Percentiles rank a stretch among this genome's conserved stretches.
Evolutionary conservation across 805 yeast genomes (phyloP).

Genomic region (Saccharomycopsis olivae): DNA sequence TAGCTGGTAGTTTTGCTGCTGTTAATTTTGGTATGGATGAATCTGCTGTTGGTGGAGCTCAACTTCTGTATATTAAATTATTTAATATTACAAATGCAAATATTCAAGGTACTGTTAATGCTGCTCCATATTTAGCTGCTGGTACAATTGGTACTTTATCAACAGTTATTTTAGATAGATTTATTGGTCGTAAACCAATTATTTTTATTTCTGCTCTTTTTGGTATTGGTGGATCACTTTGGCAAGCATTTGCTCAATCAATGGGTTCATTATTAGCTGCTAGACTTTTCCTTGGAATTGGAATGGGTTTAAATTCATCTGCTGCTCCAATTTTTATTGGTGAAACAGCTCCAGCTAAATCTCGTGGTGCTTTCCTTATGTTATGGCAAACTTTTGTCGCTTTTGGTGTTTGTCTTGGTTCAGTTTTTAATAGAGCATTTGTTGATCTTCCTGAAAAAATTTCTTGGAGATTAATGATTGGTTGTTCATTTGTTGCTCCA

Average conservation of each 20-base stretch:
- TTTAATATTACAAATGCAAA: slow-evolving; percentile 33
- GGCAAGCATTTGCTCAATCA: slow-evolving; percentile 52
- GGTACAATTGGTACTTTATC: slow-evolving; percentile 47
- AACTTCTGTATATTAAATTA: slow-evolving; percentile 37
- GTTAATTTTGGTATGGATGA: slow-evolving; percentile 70
- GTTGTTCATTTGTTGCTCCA: slow-evolving; percentile 51
- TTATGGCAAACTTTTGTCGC: slow-evolving; percentile 69
- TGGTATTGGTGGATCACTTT: slow-evolving; percentile 49
- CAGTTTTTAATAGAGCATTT: slow-evolving; percentile 46
- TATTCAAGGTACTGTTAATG: slow-evolving; percentile 49
- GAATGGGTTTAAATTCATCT: slow-evolving; percentile 56
- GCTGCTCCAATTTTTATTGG: slow-evolving; percentile 61
- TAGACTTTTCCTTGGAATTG: slow-evolving; percentile 50
- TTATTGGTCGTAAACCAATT: slow-evolving; percentile 49
- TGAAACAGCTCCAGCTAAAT: slow-evolving; percentile 44
- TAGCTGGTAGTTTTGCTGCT: slow-evolving; percentile 43
- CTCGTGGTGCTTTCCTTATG: slow-evolving; percentile 58
- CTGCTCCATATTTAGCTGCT: slow-evolving; percentile 56
- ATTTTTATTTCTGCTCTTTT: slow-evolving; percentile 47
- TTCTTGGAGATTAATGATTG: slow-evolving; percentile 65
- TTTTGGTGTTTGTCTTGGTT: slow-evolving; percentile 60
- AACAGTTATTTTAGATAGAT: slow-evolving; percentile 40
- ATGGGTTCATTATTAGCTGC: slow-evolving; percentile 54
- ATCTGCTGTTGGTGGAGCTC: slow-evolving; percentile 61
- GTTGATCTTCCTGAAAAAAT: too few relatives aligned